These are phyloP conservation scores for Trichoderma brevicompactum DNA, from an alignment of 2,329 filamentous ascomycete genomes.

Conservation along the genomic window DNA sequence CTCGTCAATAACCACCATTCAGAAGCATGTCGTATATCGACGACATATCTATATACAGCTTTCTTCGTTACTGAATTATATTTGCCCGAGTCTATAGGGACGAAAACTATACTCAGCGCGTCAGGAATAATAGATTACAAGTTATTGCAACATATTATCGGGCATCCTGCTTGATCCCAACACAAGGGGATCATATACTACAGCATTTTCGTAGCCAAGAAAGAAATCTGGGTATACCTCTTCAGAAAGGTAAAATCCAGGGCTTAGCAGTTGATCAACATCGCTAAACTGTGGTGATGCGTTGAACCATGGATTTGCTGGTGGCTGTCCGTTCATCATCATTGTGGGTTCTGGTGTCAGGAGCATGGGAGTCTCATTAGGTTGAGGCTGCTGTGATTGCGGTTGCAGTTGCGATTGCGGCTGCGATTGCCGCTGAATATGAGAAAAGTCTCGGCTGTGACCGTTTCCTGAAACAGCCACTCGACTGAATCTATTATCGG, in stretches of 20 bases:
- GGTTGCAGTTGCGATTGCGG: neutral
- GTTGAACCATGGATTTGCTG: neutral
- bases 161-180: neutral
- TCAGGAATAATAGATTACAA: too few species aligned
- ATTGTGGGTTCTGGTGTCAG: neutral
- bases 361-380: neutral
- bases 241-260: neutral
- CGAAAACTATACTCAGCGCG: neutral
- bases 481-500: neutral
- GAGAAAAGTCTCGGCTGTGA: neutral
- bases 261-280: constrained; percentile 9
- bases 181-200: constrained; percentile 1
- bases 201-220: neutral
- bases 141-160: neutral
- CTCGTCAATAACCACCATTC: too few species aligned
- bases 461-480: too few species aligned
- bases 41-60: too few species aligned
- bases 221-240: constrained; percentile 3
- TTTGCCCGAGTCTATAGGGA: too few species aligned
- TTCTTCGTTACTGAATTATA: too few species aligned
- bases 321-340: neutral
- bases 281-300: constrained; percentile 1
- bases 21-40: too few species aligned
- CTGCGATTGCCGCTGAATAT: neutral
- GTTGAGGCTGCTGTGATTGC: neutral